Conservation (phyloP, 1,284 basidiomycete genomes). For the Pholiota adiposa region DNA sequence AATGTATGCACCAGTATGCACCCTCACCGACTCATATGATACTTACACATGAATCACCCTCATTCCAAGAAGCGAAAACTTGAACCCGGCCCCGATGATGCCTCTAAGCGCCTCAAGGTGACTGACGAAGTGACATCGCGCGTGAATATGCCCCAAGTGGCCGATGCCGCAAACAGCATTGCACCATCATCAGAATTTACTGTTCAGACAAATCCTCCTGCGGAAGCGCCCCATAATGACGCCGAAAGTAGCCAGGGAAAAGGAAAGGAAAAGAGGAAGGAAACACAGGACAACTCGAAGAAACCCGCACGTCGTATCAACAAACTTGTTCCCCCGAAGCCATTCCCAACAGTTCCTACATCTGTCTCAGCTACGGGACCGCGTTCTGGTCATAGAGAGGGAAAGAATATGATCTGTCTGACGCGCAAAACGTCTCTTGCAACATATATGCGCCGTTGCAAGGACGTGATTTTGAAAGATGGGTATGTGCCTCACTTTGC, state of each 20-base stretch:
- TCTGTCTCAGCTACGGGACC: conserved; percentile 81
- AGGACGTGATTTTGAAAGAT: conserved; percentile 74
- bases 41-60: background rate
- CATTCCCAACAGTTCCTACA: conserved; percentile 76
- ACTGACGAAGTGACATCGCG: conserved; percentile 6
- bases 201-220: background rate
- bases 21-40: background rate
- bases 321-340: conserved; percentile 72
- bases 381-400: conserved; percentile 74
- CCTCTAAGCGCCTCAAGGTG: conserved; percentile 37
- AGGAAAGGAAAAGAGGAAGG: conserved; percentile 16
- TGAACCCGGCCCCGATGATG: conserved; percentile 28
- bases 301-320: conserved; percentile 40
- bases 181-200: background rate
- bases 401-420: conserved; percentile 81
- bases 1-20: conserved; percentile 3
- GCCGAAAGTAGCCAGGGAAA: background rate
- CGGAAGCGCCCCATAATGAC: background rate
- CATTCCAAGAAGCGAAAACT: conserved; percentile 39
- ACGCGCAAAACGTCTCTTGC: conserved; percentile 79
- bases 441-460: conserved; percentile 80
- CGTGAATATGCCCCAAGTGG: background rate
- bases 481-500: conserved; percentile 53
- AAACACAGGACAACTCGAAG: background rate
- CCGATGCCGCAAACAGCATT: background rate